Conservation (phyloP, 306 rosid species). For the Cucurbita maxima region DNA sequence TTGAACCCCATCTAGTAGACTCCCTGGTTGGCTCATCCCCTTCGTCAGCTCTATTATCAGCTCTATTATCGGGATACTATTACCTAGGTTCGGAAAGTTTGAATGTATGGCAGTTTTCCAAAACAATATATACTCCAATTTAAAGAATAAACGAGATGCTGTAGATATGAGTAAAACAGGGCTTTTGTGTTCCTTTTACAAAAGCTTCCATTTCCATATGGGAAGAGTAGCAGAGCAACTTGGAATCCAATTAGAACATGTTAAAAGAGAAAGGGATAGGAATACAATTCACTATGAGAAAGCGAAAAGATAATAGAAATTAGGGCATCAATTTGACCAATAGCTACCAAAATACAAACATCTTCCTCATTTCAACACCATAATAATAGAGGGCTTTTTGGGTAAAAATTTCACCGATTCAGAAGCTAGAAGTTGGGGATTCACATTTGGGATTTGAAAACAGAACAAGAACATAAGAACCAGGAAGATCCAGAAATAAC, state of each 20-base stretch:
- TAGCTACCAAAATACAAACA: neutral
- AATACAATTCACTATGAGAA: neutral
- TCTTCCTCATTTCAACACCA: neutral
- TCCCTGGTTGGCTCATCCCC: no score
- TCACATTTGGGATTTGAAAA: neutral
- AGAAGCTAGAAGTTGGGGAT: neutral
- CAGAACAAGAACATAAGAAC: neutral
- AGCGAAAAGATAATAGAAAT: neutral
- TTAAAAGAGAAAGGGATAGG: neutral
- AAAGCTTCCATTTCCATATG: neutral
- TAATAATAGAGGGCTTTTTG: neutral
- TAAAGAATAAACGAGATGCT: neutral
- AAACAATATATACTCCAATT: neutral
- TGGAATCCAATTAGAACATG: neutral
- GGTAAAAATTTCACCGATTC: neutral
- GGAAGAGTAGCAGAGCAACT: no score
- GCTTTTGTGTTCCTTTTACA: neutral
- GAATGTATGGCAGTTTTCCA: no score
- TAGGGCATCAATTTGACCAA: neutral
- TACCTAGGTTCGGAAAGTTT: no score
- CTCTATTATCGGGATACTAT: no score
- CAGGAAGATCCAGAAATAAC: neutral
- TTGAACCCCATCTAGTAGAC: no score
- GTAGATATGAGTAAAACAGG: neutral
- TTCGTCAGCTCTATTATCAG: no score